These are phyloP conservation scores for Cladophialophora carrionii DNA, from an alignment of 2,329 filamentous ascomycete species.

Conservation along the genomic window DNA sequence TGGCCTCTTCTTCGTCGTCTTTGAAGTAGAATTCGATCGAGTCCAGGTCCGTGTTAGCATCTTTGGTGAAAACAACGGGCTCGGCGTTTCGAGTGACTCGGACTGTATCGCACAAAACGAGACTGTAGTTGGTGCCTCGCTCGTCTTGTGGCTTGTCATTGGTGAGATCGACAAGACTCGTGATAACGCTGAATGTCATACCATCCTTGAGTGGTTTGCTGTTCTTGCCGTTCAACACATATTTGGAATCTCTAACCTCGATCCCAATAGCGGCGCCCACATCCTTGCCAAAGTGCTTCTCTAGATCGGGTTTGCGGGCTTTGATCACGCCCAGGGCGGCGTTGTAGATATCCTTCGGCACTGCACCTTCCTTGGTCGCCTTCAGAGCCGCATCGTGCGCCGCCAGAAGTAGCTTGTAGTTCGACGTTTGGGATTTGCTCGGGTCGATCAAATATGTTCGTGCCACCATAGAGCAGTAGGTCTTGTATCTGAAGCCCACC, in stretches of 20 bases:
- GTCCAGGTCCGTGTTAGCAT: slow-evolving; percentile 87
- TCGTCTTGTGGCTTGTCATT: slow-evolving; percentile 88
- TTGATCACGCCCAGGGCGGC: slow-evolving; percentile 81
- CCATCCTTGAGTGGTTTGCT: slow-evolving; percentile 82
- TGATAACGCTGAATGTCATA: slow-evolving; percentile 92
- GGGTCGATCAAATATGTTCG: slow-evolving; percentile 96
- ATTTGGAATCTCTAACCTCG: slow-evolving; percentile 80
- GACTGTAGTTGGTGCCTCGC: slow-evolving; percentile 83
- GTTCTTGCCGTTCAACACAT: slow-evolving; percentile 87
- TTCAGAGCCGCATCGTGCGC: slow-evolving; percentile 90
- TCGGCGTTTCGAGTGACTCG: slow-evolving; percentile 68
- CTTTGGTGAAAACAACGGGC: slow-evolving; percentile 81
- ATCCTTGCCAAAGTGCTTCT: slow-evolving; percentile 92
- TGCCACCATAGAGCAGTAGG: slow-evolving; percentile 88
- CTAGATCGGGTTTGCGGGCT: slow-evolving; percentile 90
- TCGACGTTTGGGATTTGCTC: slow-evolving; percentile 91
- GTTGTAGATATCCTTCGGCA: slow-evolving; percentile 86
- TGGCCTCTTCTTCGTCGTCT: slow-evolving; percentile 80
- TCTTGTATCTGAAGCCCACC: slow-evolving; percentile 91
- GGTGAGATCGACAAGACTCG: slow-evolving; percentile 85
- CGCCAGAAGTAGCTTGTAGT: slow-evolving; percentile 83
- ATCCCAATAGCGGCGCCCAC: slow-evolving; percentile 91
- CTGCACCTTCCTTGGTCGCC: slow-evolving; percentile 82
- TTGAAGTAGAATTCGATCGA: slow-evolving; percentile 99
- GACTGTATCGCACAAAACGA: slow-evolving; percentile 90